A percentile compares a stretch with the other conserved stretches of the same genome.
Conservation (phyloP, 139 green algal species). For the Ettlia oleoabundans region DNA sequence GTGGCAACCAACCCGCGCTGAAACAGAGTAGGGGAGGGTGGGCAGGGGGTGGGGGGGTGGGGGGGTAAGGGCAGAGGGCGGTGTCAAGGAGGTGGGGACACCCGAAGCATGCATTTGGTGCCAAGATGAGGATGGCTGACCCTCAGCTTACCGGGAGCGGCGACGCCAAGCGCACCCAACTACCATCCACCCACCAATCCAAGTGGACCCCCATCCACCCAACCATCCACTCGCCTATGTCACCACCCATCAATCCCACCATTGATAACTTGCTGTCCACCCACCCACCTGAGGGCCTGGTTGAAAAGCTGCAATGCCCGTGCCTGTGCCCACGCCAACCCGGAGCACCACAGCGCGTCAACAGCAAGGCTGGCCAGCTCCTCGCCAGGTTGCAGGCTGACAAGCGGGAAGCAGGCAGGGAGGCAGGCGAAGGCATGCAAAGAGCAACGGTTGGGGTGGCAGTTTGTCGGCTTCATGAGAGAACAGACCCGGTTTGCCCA, state of each 20-base stretch:
- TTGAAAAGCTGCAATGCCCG: constrained; percentile 66
- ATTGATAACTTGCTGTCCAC: no score
- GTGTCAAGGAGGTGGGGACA: neutral
- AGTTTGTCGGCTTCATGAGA: no score
- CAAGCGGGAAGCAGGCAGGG: neutral
- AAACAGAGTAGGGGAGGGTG: neutral
- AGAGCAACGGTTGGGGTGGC: no score
- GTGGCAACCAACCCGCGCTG: constrained; percentile 3
- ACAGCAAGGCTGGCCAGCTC: constrained; percentile 48
- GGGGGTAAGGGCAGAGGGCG: neutral
- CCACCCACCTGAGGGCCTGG: constrained; percentile 51
- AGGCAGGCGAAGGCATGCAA: neutral
- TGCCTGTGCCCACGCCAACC: constrained; percentile 65
- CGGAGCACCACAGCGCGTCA: constrained; percentile 66
- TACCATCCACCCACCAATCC: no score
- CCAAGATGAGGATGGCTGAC: neutral
- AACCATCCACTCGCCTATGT: no score
- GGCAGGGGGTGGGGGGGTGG: no score
- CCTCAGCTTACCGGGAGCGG: neutral
- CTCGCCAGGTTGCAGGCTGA: neutral
- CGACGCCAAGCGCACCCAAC: no score
- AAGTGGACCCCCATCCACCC: no score
- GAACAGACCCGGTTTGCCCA: no score
- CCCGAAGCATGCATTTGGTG: neutral
- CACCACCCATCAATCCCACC: no score